phyloP scores from a whole-genome alignment of 495 filamentous ascomycete genomes.

The Cenococcum geophilum region DNA sequence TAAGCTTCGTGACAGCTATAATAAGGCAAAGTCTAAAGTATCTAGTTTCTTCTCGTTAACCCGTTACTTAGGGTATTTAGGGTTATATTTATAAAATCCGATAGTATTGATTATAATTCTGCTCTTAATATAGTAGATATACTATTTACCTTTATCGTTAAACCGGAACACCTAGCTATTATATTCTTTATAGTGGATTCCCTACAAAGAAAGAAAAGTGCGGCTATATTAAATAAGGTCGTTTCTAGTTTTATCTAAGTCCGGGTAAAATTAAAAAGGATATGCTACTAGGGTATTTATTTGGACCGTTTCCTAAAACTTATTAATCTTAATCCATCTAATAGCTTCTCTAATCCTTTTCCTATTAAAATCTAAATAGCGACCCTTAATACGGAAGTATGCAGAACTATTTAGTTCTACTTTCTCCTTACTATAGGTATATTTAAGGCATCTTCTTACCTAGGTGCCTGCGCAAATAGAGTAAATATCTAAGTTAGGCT shows the following conservation, averaged over 20 bases:
- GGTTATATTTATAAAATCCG: not conserved
- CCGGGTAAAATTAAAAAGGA: constrained; percentile 50
- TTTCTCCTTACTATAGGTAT: too few relatives aligned
- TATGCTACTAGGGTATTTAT: constrained; percentile 50
- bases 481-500: too few relatives aligned
- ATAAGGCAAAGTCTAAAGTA: not conserved
- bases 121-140: not conserved
- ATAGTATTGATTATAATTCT: not conserved
- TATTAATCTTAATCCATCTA: constrained; percentile 40
- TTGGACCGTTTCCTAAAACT: constrained; percentile 49
- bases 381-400: not conserved
- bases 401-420: too few relatives aligned
- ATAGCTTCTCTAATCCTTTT: constrained; percentile 46
- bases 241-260: too few relatives aligned
- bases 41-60: not conserved
- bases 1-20: too few relatives aligned
- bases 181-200: too few relatives aligned
- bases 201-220: too few relatives aligned
- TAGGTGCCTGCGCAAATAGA: too few relatives aligned
- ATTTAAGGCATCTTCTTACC: too few relatives aligned
- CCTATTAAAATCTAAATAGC: constrained; percentile 55
- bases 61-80: not conserved
- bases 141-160: too few relatives aligned
- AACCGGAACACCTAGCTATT: too few relatives aligned
- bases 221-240: too few relatives aligned